Evolutionary conservation across 768 basidiomycete genomes (phyloP), one percentile per base, ranked within the genome.

Genomic region (Coprinopsis cinerea): DNA sequence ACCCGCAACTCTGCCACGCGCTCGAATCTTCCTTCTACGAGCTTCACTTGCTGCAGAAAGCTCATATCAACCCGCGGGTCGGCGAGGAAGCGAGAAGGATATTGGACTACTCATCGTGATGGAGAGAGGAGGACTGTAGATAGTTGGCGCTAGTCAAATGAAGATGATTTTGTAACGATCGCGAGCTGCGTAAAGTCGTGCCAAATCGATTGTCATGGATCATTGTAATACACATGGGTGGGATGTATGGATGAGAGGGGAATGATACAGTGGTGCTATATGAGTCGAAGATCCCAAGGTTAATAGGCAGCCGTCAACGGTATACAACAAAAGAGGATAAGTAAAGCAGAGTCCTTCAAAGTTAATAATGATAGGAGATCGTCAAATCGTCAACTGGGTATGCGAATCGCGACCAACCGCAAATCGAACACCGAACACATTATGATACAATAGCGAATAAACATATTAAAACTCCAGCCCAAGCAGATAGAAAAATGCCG

Each of bases 21-120:
- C 91, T 95, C 61, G 88, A 83, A 42, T 84, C 90, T 26, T 87
- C 81, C 39, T 85, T 92, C 58, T 97, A 83, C 78, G 96, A 99
- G 69, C 67, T 94, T 49, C 69, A 84, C 54, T 65, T 85, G 52
- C 74, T 89, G 44, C 70, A 72, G 54, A 64, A 67, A 56, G 70
- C 69, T 26, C 83, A 90, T 63, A 78, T 74, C 62, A 88, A 94
- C 66, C 67, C 74, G 58, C 67, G 70, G 46, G 85, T 96, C 6
- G 72, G 88, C 54, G 73, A 72, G 42, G 84, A 78, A 57, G 92
- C 91, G 45, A 67, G 58, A 44, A 77, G 73, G 57, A 67, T 90
- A 54, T 66, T 79, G 51, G 70, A 67, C 48, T 76, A 68, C 55
- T 63, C 50, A 40, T 52, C 24, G 24, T 52, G 50, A 51, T 28